These are phyloP conservation scores for Tuber indicum DNA, from an alignment of 495 filamentous ascomycete genomes.

Conservation along the genomic window DNA sequence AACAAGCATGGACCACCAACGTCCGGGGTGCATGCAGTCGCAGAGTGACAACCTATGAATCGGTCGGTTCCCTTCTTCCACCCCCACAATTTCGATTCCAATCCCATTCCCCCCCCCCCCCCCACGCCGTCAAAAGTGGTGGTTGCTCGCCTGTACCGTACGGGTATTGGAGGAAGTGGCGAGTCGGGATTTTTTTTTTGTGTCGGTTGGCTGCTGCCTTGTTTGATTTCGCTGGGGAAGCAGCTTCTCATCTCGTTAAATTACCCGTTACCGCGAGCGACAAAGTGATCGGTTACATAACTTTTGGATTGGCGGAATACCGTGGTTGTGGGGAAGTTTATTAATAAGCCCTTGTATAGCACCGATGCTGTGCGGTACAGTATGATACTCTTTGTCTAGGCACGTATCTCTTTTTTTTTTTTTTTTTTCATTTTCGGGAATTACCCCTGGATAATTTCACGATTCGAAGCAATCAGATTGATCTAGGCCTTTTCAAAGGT, in stretches of 20 bases:
- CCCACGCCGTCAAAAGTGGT: background rate
- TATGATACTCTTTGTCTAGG: background rate
- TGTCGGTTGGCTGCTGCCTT: no score
- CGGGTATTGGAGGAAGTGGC: background rate
- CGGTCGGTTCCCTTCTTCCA: background rate
- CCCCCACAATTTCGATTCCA: background rate
- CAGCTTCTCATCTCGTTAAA: background rate
- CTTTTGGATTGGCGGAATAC: background rate
- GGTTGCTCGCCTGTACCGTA: no score
- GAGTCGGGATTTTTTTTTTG: background rate
- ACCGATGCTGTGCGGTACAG: no score
- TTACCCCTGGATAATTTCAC: background rate
- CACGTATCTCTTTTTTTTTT: background rate
- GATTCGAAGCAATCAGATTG: background rate
- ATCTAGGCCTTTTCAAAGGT: background rate
- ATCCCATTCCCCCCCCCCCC: background rate
- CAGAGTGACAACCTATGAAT: background rate
- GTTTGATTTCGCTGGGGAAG: no score
- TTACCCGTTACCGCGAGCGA: slow-evolving; percentile 2
- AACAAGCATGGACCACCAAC: background rate
- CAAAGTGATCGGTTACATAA: background rate
- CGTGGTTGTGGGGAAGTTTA: background rate
- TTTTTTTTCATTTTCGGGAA: background rate
- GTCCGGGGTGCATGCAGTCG: background rate
- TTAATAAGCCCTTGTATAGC: background rate